A percentile compares a stretch with the other conserved stretches of the same genome.
Evolutionary conservation across 768 basidiomycete species (phyloP).

Genomic region (Rhodocollybia butyracea): DNA sequence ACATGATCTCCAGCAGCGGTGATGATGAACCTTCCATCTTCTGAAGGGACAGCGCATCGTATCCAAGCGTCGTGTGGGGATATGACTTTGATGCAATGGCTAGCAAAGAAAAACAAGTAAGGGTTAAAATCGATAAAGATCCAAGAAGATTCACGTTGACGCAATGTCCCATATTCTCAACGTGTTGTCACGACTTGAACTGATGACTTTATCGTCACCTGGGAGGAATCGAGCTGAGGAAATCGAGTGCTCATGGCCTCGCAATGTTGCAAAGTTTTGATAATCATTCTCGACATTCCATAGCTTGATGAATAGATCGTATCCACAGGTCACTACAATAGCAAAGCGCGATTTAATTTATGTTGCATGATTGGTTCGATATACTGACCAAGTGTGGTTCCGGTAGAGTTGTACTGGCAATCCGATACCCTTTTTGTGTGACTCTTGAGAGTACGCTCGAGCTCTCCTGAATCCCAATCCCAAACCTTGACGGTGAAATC

Average conservation of each 20-base stretch:
- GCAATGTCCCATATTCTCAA: conserved; percentile 70
- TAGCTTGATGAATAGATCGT: conserved; percentile 35
- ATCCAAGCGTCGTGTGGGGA: conserved; percentile 68
- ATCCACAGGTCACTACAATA: conserved; percentile 17
- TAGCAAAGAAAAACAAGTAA: conserved; percentile 18
- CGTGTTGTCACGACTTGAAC: conserved; percentile 67
- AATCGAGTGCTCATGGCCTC: conserved; percentile 74
- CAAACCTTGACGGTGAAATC: conserved; percentile 71
- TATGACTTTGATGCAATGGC: conserved; percentile 65
- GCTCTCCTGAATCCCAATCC: conserved; percentile 80
- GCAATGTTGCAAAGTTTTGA: conserved; percentile 30
- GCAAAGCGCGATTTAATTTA: background rate
- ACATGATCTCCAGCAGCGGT: conserved; percentile 73
- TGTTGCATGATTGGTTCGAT: no score
- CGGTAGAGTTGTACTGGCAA: conserved; percentile 67
- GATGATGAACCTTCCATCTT: conserved; percentile 54
- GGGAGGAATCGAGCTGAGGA: conserved; percentile 70
- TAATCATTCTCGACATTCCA: conserved; percentile 31
- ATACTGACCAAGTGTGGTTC: conserved; percentile 58
- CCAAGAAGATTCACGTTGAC: conserved; percentile 44
- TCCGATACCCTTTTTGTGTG: conserved; percentile 71
- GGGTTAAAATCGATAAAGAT: background rate
- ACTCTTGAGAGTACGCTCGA: conserved; percentile 70
- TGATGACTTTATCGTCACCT: conserved; percentile 59
- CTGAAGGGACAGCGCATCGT: conserved; percentile 40